Conservation (phyloP, 495 filamentous ascomycete genomes). For the Podospora fimiseda region DNA sequence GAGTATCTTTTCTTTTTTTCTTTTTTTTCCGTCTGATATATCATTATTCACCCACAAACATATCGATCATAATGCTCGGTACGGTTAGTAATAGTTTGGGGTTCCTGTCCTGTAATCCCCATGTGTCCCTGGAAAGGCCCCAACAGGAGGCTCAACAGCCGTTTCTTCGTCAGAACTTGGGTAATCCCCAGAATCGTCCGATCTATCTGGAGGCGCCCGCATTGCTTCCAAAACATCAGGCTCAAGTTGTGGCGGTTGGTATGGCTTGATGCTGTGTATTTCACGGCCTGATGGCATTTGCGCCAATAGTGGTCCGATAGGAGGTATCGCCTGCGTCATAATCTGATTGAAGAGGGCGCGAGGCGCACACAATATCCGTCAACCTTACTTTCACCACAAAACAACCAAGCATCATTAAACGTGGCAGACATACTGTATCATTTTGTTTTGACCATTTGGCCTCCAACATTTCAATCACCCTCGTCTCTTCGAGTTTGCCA, state of each 20-base stretch:
- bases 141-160: conserved; percentile 18
- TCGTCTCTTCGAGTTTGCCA: conserved; percentile 74
- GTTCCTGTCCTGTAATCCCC: conserved; percentile 33
- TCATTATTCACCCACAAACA: not conserved
- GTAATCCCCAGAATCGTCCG: conserved; percentile 44
- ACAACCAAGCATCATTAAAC: too few species aligned
- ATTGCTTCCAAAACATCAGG: conserved; percentile 50
- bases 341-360: conserved; percentile 48
- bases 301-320: conserved; percentile 59
- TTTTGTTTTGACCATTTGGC: conserved; percentile 88
- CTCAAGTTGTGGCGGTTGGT: conserved; percentile 52
- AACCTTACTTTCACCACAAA: not conserved
- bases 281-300: conserved; percentile 84
- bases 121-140: conserved; percentile 33
- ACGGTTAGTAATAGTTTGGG: conserved; percentile 32
- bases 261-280: conserved; percentile 62
- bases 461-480: conserved; percentile 80
- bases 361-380: too few species aligned
- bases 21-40: not conserved
- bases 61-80: not conserved
- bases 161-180: conserved; percentile 43
- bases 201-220: conserved; percentile 40
- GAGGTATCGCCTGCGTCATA: conserved; percentile 70
- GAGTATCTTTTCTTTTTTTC: not conserved
- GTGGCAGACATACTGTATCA: conserved; percentile 81